Evolutionary conservation across 148 eudicot species (phyloP), one percentile per base, ranked within the genome.

Genomic region (Polygonum maritimum): DNA sequence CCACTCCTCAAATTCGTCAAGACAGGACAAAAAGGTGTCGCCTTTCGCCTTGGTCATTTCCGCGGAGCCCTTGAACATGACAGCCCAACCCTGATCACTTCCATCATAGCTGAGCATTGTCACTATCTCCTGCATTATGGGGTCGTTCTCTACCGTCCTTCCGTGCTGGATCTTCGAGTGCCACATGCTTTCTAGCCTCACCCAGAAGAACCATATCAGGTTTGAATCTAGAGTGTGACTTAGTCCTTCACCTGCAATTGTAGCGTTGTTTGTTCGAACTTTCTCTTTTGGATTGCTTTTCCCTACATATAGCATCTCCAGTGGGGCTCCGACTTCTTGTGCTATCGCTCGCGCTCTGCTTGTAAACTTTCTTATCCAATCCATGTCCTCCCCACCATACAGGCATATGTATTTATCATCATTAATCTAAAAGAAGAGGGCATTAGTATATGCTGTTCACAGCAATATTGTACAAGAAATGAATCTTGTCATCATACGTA

Each of bases 141-240:
- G 76, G 71, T 92, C 97, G 31, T 85, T 81, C 44, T 87, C 91
- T 0, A 82, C 87, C 0, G 91, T 74, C 77, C 62, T 80, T 2
- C 90, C 89, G 33, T 88, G 87, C 21, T 88, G 94, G 71, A 83
- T 54, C 79, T 88, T 92, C 0, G 97, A 90, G 79, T 92, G 90
- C 92, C 94, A 90, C 97, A 90, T 92, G 92, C 91, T 86, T 76
- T 87, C 89, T 0, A 90, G 82, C 65, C 97, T 75, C 22, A 78
- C 85, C 97, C 97, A 92, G 74, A 92, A 92, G 80, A 84, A 90
- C 97, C 97, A 92, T 2, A 87, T 86, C 2, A 84, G 80, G 73
- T 82, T 87, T 14, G 78, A 13, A 11, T 92, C 87, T 55, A 92
- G 77, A 0, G 84, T 78, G 74, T 88, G 84, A 87, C 92, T 87